Evolutionary conservation across 108 stramenopile species (phyloP), one percentile per base, ranked within the genome.

Genomic region (Seminavis robusta): DNA sequence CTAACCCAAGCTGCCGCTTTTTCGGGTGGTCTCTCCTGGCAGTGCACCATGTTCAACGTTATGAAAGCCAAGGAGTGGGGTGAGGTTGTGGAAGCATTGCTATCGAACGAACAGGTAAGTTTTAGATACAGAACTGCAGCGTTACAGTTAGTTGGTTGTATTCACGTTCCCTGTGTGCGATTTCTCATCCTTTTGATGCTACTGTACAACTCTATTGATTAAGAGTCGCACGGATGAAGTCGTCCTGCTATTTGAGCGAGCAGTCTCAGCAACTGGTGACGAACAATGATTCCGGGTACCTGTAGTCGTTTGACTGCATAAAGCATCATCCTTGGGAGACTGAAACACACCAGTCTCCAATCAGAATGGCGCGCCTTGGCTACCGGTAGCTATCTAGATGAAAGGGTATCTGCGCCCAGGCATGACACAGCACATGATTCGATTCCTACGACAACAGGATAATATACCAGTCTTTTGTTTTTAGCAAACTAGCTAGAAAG

Each of bases 11-110:
- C 76, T 30, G 84, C 79, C 48, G 65, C 67, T 47, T 87, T 87
- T 60, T 56, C 66, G 2, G 86, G 85, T 9, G 90, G 80, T 6
- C 63, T 87, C 19, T 56, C 63, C 5, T 91, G 90, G 90, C 81
- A 84, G 46, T 79, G 77, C 47, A 60, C 56, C 37, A 67, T 91
- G 80, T 91, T 85, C 59, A 81, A 91, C 65, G 90, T 91, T 8
- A 69, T 74, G 70, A 80, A 60, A 24, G 85, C 90, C n/a, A 50
- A 45, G 31, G 33, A 47, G 17, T 91, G 84, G 84, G 76, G 80
- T 17, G 69, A 80, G 49, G 85, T 91, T 0, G 81, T 91, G 23
- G 71, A 74, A 40, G 90, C 90, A 0, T 53, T 91, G 52, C 62
- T 64, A 7, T 79, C 77, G 50, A 91, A 91, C 65, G 79, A 66